A percentile compares a stretch with the other conserved stretches of the same genome.
Evolutionary conservation across 78 protist species (phyloP).

Genomic region (Dictyostelium capitatum): DNA sequence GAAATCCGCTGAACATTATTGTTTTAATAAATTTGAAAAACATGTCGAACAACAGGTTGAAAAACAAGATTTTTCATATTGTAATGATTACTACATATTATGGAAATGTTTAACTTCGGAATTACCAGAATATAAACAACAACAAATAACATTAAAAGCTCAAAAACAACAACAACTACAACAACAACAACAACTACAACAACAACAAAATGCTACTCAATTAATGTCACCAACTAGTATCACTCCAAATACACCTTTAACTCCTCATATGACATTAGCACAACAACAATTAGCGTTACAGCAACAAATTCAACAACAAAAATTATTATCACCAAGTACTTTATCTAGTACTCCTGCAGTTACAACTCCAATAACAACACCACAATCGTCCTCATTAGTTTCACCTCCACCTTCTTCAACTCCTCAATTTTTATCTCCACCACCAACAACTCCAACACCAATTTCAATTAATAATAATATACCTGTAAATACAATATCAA

Average conservation of each 20-base stretch:
- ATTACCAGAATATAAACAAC: conserved; percentile 8
- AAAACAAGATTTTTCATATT: neutral
- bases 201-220: neutral
- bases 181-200: neutral
- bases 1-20: neutral
- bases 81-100: neutral
- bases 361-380: neutral
- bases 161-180: neutral
- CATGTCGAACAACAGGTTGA: neutral
- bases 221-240: neutral
- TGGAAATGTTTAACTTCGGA: conserved; percentile 3
- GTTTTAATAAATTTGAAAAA: neutral
- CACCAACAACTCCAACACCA: neutral
- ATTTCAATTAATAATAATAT: neutral
- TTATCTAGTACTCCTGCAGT: neutral
- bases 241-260: no score
- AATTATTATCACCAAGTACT: neutral
- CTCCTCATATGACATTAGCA: no score
- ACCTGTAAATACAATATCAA: neutral
- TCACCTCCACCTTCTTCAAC: neutral
- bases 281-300: neutral
- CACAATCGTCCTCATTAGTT: neutral
- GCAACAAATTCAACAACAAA: neutral
- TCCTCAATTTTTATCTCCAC: neutral
- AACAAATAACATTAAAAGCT: neutral